A percentile compares a stretch with the other conserved stretches of the same genome.
Conservation (phyloP, 139 green algal species). For the Microglena sp. region DNA sequence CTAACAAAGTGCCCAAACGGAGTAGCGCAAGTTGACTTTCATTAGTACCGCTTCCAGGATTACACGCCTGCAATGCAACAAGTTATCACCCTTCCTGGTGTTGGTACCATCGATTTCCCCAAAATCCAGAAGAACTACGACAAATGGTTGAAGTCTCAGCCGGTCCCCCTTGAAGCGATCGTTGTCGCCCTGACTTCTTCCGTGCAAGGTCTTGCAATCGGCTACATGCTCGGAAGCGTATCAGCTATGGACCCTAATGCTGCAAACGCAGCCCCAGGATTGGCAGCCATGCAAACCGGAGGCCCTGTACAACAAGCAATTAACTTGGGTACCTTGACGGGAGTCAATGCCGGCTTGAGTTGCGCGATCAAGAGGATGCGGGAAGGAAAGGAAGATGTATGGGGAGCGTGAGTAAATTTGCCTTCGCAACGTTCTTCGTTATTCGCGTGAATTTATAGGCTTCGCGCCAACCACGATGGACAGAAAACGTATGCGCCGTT, state of each 20-base stretch:
- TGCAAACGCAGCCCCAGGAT: constrained; percentile 4
- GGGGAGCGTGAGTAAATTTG: constrained; percentile 41
- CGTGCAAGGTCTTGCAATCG: constrained; percentile 45
- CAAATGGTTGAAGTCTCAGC: constrained; percentile 27
- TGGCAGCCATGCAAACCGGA: constrained; percentile 44
- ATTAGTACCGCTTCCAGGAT: too few species aligned
- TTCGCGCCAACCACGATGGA: neutral
- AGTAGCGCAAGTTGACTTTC: too few species aligned
- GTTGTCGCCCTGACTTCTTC: constrained; percentile 28
- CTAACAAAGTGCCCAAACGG: too few species aligned
- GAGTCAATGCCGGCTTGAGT: constrained; percentile 69
- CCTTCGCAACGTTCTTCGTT: neutral
- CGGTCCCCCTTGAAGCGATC: constrained; percentile 44
- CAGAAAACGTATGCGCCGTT: neutral
- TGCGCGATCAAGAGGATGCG: constrained; percentile 60
- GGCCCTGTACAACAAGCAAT: constrained; percentile 64
- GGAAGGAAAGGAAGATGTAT: constrained; percentile 68
- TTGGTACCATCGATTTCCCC: neutral
- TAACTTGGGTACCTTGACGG: constrained; percentile 93
- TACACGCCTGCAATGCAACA: constrained; percentile 4
- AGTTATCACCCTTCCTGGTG: constrained; percentile 1
- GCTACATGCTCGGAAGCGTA: constrained; percentile 64
- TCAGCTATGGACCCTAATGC: constrained; percentile 28
- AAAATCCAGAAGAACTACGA: constrained; percentile 6
- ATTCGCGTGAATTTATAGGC: neutral